These are phyloP conservation scores for Podaxis pistillaris DNA, from an alignment of 768 basidiomycete species.

Conservation along the genomic window DNA sequence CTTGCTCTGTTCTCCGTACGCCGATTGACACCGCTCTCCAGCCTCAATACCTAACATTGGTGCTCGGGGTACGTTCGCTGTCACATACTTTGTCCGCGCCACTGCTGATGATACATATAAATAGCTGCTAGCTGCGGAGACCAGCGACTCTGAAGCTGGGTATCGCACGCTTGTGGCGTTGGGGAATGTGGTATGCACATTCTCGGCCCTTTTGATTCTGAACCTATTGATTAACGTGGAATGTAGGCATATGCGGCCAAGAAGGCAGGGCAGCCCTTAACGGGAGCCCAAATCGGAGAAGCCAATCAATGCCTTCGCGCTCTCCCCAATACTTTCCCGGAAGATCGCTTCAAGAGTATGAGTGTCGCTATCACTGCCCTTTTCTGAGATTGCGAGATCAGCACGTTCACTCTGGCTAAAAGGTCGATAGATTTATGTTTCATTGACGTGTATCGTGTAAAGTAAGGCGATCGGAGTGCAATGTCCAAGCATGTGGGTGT, in stretches of 20 bases:
- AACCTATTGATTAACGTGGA: not conserved
- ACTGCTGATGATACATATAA: not conserved
- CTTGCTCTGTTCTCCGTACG: slow-evolving; percentile 51
- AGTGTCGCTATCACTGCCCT: slow-evolving; percentile 46
- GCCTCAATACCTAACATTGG: slow-evolving; percentile 41
- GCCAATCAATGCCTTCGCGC: slow-evolving; percentile 38
- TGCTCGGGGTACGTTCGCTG: slow-evolving; percentile 41
- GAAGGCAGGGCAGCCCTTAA: slow-evolving; percentile 31
- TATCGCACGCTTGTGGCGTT: slow-evolving; percentile 73
- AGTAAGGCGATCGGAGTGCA: not conserved
- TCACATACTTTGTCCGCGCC: not conserved
- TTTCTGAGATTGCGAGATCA: slow-evolving; percentile 23
- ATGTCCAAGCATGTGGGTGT: too few relatives aligned
- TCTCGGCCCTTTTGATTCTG: not conserved
- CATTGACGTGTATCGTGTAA: not conserved
- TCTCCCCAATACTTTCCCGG: slow-evolving; percentile 48
- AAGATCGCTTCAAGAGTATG: slow-evolving; percentile 56
- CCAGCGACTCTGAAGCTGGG: slow-evolving; percentile 61
- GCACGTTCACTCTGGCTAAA: not conserved
- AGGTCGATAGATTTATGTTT: not conserved
- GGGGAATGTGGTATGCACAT: slow-evolving; percentile 61
- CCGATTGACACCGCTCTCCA: slow-evolving; percentile 39
- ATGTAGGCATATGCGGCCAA: slow-evolving; percentile 50
- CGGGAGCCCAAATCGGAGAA: slow-evolving; percentile 37
- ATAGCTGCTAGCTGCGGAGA: slow-evolving; percentile 50